Evolutionary conservation across 2,329 filamentous ascomycete genomes (phyloP), one percentile per base, ranked within the genome.

Genomic region (Scopulariopsis brevicaulis): DNA sequence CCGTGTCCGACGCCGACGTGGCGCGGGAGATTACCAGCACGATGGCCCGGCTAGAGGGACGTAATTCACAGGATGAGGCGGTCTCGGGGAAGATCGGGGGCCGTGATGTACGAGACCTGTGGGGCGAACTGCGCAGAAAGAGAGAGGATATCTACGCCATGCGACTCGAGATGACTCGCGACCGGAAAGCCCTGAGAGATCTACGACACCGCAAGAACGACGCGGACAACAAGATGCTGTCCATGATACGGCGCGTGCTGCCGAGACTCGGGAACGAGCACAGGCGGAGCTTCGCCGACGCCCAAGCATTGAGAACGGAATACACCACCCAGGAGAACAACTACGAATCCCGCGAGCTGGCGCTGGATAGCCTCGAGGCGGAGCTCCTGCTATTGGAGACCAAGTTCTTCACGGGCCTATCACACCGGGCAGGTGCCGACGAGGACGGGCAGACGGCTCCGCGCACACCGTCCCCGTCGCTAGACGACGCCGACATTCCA

Each of bases 331-430:
- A 66, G 8, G 71, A 76, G 53, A 64, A 65, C 7, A 65, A 63
- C 25, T 75, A 74, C 51, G 73, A 76, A 61, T 61, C 60, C 8
- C 64, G 69, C 1, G 73, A 75, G 56, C 54, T 63, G 12, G 62
- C 60, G 6, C 58, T 75, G 11, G 72, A 73, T 43, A 65, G 71
- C 28, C 65, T 71, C 40, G 70, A 74, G 51, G 67, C 68, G 4
- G 64, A 69, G 2, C 65, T 74, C 12, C 67, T 65, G 34, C 64
- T 60, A 7, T 60, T 75, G 1, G 73, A 77, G 61, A 68, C 65
- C 3, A 64, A 67, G 3, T 71, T 76, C 46, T 73, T 75, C 56
- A 71, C 68, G 59, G 59, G 71, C 20, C 63, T 74, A 18, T 69
- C 68, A 4, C 24, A 40, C 7, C 56, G 59, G 3, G 43, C 15